Evolutionary conservation across 1,139 yeast genomes (phyloP).

Genomic region (Lodderomyces parapsilosis): DNA sequence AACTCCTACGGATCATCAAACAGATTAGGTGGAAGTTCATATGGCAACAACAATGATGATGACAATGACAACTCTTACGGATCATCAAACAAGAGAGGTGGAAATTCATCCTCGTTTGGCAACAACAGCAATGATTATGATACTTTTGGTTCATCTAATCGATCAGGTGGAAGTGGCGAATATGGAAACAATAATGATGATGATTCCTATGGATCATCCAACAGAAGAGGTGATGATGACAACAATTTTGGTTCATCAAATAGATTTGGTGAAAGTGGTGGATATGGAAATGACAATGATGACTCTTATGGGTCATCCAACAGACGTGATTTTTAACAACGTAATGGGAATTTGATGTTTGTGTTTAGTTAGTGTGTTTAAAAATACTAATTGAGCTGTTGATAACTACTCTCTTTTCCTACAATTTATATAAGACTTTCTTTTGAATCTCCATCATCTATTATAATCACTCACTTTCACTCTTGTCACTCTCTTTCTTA

Average conservation of each 20-base stretch:
- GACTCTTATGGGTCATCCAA: not conserved
- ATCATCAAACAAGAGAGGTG: slow-evolving; percentile 14
- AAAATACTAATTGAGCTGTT: too few relatives aligned
- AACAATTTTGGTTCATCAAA: slow-evolving; percentile 18
- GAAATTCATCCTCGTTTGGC: not conserved
- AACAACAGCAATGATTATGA: slow-evolving; percentile 13
- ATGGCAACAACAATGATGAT: not conserved
- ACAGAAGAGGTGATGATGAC: slow-evolving; percentile 3
- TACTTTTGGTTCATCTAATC: slow-evolving; percentile 16
- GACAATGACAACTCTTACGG: slow-evolving; percentile 20
- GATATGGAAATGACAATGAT: too few relatives aligned
- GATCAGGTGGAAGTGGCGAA: not conserved
- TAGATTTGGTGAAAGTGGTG: not conserved
- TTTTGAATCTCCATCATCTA: too few relatives aligned
- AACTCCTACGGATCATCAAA: slow-evolving; percentile 21
- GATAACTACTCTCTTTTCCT: too few relatives aligned
- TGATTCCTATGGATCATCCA: slow-evolving; percentile 2
- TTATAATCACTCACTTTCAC: too few relatives aligned
- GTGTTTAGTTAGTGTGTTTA: too few relatives aligned
- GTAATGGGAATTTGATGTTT: too few relatives aligned
- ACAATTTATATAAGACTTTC: too few relatives aligned
- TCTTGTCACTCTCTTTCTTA: too few relatives aligned
- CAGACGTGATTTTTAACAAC: too few relatives aligned
- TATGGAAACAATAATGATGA: not conserved
- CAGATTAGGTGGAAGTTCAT: slow-evolving; percentile 11